These are phyloP conservation scores for Neoboletus magnificus DNA, from an alignment of 768 basidiomycete species.

Conservation along the genomic window DNA sequence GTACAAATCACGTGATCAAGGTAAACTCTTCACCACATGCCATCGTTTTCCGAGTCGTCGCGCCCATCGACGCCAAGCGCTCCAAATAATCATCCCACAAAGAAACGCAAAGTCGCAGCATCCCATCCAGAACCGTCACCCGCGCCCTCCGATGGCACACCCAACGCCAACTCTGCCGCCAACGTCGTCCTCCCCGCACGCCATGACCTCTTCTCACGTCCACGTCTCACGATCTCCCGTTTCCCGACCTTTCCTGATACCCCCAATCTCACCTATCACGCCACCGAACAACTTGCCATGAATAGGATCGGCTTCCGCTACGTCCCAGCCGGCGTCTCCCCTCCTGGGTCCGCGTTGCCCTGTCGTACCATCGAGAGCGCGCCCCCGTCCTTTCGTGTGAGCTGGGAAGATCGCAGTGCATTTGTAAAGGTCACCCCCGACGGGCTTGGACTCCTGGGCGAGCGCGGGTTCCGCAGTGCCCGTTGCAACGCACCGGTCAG, in stretches of 20 bases:
- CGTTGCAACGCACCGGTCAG: constrained; percentile 86
- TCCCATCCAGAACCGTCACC: constrained; percentile 45
- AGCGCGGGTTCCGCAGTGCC: constrained; percentile 88
- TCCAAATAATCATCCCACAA: constrained; percentile 17
- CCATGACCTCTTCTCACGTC: constrained; percentile 65
- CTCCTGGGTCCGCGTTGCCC: constrained; percentile 51
- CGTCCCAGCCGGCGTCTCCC: constrained; percentile 71
- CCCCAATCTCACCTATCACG: constrained; percentile 51
- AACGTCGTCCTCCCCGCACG: constrained; percentile 59
- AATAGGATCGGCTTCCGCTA: constrained; percentile 82
- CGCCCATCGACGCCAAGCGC: constrained; percentile 33
- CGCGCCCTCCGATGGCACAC: constrained; percentile 53
- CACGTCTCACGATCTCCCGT: constrained; percentile 70
- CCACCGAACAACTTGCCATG: constrained; percentile 66
- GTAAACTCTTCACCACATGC: constrained; percentile 16
- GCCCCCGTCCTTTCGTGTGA: constrained; percentile 66
- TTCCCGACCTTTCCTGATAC: constrained; percentile 65
- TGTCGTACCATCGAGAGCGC: constrained; percentile 81
- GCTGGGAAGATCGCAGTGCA: constrained; percentile 89
- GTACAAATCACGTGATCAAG: constrained; percentile 18
- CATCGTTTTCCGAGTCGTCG: constrained; percentile 29
- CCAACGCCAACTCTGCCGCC: constrained; percentile 29
- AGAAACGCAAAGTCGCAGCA: constrained; percentile 56
- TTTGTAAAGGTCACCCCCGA: constrained; percentile 79
- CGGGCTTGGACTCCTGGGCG: constrained; percentile 70